Base-by-base conservation (phyloP, 495 filamentous ascomycete species). In the Trichoderma parareesei region DNA sequence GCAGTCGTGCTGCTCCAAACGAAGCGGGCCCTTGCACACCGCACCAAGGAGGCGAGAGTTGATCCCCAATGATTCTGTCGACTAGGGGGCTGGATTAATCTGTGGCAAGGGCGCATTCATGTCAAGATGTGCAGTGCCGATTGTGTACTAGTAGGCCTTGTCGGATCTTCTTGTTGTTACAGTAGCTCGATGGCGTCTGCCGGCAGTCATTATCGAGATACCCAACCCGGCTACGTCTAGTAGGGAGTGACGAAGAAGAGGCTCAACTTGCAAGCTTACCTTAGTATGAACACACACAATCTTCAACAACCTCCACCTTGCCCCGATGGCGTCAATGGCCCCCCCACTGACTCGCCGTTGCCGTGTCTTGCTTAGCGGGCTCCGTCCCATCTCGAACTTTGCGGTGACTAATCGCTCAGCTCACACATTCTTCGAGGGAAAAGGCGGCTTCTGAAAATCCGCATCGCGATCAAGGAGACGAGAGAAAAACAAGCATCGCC, bases 351-450 rank as follows among this genome's bases (percentile, higher is more conserved):
- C 48, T 55, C 48, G 48, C 48, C 27, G 20, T 27, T 33, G 27
- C 27, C 53, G 27, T 13, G 27, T 57, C 53, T 57, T 57, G 53
- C 20, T 57, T 20, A 37, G 53, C 37, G 53, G 53, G 53, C 37
- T 57, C 27, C 27, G 27, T 27, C 53, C 53, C 53, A 57, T 57
- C 53, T 57, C 33, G 53, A 57, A 16, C 7, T 57, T 57, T 57
- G 18, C 53, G 53, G 53, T 57, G 53, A 57, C 53, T 57, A 57
- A 57, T 57, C 53, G 37, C 20, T 16, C 53, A 35, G 27, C 53
- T 57, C 53, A 57, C 33, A 37, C 53, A 57, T 37, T 27, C 33
- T 57, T 57, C 53, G 53, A 57, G 53, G 27, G 27, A 27, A 57
- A 57, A 57, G 37, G 10, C 27, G 27, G 20, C 5, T 33, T 57